Evolutionary conservation across 129 eudicot genomes (phyloP).

Genomic region (Daucus carota): DH1_v3.0 NC_030382.2:36656001-36656500

Average conservation of each 20-base stretch:
- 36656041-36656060: neutral
- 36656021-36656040: neutral
- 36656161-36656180: neutral
- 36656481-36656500: too few species aligned
- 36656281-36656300: constrained; percentile 96
- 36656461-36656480: too few species aligned
- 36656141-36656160: neutral
- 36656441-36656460: too few species aligned
- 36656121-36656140: neutral
- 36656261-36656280: constrained; percentile 74
- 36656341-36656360: constrained; percentile 66
- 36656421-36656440: neutral
- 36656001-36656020: neutral
- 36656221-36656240: constrained; percentile 25
- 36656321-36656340: constrained; percentile 69
- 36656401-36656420: constrained; percentile 33
- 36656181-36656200: neutral
- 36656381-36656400: constrained; percentile 50
- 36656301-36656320: constrained; percentile 85
- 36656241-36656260: constrained; percentile 69
- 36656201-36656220: neutral
- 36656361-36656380: constrained; percentile 89
- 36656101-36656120: neutral
- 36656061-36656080: neutral
- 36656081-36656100: neutral